phyloP scores from a whole-genome alignment of 768 basidiomycete species.

The Mycena olivaceomarginata region DNA sequence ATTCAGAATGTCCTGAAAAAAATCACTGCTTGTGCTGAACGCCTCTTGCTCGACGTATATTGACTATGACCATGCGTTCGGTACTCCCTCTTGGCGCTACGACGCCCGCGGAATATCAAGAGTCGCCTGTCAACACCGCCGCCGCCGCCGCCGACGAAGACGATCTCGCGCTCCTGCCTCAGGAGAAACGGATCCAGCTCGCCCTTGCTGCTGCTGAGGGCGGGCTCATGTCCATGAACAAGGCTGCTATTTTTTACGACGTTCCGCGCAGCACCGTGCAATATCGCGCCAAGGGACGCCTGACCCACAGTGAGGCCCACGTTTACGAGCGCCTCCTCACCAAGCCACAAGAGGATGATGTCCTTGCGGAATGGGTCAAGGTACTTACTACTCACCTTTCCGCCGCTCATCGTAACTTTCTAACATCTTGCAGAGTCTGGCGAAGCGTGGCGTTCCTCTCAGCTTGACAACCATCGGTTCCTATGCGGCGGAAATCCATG shows the following conservation, averaged over 20 bases:
- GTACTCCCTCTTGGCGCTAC: background rate
- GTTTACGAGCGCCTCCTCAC: background rate
- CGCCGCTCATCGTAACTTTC: background rate
- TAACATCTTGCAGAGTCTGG: background rate
- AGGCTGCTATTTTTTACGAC: background rate
- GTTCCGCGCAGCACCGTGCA: background rate
- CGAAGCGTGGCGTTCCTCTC: too few species aligned
- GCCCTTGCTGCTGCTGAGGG: background rate
- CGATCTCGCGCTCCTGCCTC: background rate
- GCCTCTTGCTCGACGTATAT: background rate
- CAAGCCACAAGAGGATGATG: background rate
- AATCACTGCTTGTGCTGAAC: too few species aligned
- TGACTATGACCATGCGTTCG: background rate
- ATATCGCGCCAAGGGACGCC: background rate
- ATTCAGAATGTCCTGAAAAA: too few species aligned
- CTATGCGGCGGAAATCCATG: too few species aligned
- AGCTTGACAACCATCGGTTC: too few species aligned
- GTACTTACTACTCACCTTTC: background rate
- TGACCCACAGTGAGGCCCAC: background rate
- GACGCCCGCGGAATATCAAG: background rate
- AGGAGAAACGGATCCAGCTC: background rate
- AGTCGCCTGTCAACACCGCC: background rate
- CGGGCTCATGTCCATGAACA: background rate
- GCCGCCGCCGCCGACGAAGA: background rate
- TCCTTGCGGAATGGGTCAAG: background rate